phyloP scores from a whole-genome alignment of 345 rosid genomes.

The Heritiera fomes region DNA sequence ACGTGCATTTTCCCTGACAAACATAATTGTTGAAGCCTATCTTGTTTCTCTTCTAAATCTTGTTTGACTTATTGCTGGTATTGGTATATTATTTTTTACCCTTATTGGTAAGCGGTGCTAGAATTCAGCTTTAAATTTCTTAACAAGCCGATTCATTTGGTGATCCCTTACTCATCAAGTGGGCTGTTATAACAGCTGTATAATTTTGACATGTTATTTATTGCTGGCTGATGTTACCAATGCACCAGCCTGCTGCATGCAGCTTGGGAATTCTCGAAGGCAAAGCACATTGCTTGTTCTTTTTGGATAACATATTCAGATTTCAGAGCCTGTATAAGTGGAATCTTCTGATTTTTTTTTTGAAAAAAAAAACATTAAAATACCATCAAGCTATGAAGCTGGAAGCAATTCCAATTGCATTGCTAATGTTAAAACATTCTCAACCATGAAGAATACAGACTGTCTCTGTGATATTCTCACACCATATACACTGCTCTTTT shows the following conservation, averaged over 20 bases:
- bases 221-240: too few relatives aligned
- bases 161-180: neutral
- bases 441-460: constrained; percentile 35
- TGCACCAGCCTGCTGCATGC: too few relatives aligned
- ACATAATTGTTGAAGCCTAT: too few relatives aligned
- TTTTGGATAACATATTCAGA: too few relatives aligned
- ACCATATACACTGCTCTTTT: constrained; percentile 47
- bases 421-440: constrained; percentile 32
- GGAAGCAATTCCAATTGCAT: constrained; percentile 16
- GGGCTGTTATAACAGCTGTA: neutral
- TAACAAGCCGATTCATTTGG: neutral
- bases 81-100: neutral
- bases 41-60: neutral
- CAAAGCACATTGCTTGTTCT: too few relatives aligned
- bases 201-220: neutral
- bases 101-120: neutral
- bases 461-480: constrained; percentile 33
- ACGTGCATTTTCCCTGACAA: too few relatives aligned
- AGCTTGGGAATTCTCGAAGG: too few relatives aligned
- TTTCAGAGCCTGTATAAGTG: too few relatives aligned
- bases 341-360: too few relatives aligned
- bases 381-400: neutral
- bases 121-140: constrained; percentile 25
- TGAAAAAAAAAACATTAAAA: too few relatives aligned
- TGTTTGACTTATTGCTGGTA: neutral